Percentiles rank a stretch among this genome's conserved stretches.
phyloP scores from a whole-genome alignment of 116 monocot species.

The Phalaenopsis hybrid region DNA sequence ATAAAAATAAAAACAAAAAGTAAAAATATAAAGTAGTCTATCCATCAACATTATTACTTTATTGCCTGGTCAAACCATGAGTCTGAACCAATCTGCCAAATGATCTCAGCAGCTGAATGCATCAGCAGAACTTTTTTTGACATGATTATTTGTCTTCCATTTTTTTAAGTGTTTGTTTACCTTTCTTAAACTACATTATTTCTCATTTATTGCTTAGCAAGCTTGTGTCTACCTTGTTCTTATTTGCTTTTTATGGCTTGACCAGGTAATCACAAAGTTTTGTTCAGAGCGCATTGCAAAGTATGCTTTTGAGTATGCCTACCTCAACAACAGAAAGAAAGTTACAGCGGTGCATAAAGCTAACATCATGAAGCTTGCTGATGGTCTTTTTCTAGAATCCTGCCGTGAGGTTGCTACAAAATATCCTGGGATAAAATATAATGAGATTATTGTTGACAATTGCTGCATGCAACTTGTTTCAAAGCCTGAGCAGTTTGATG shows the following conservation, averaged over 20 bases:
- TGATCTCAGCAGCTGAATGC: too few species aligned
- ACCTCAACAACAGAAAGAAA: constrained; percentile 92
- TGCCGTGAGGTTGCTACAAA: constrained; percentile 78
- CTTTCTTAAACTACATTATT: too few species aligned
- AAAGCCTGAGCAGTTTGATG: constrained; percentile 88
- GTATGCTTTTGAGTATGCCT: constrained; percentile 94
- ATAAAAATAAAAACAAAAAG: too few species aligned
- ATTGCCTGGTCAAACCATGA: too few species aligned
- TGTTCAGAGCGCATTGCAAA: constrained; percentile 92
- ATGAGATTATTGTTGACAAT: constrained; percentile 88
- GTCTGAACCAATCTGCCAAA: too few species aligned
- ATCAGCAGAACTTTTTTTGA: too few species aligned
- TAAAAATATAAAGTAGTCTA: too few species aligned
- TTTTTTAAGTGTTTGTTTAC: too few species aligned
- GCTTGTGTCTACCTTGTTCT: too few species aligned
- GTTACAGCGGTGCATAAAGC: constrained; percentile 94
- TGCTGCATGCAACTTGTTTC: constrained; percentile 94
- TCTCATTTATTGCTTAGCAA: too few species aligned
- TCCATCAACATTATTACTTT: too few species aligned
- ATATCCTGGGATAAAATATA: constrained; percentile 74
- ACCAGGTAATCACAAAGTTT: constrained; percentile 93
- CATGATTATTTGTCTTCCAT: too few species aligned
- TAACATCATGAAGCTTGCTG: constrained; percentile 95
- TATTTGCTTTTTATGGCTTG: constrained; percentile 2
- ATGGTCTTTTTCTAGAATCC: constrained; percentile 88